phyloP scores from a whole-genome alignment of 2,329 filamentous ascomycete species.

The Leptographium wingfieldii region DNA sequence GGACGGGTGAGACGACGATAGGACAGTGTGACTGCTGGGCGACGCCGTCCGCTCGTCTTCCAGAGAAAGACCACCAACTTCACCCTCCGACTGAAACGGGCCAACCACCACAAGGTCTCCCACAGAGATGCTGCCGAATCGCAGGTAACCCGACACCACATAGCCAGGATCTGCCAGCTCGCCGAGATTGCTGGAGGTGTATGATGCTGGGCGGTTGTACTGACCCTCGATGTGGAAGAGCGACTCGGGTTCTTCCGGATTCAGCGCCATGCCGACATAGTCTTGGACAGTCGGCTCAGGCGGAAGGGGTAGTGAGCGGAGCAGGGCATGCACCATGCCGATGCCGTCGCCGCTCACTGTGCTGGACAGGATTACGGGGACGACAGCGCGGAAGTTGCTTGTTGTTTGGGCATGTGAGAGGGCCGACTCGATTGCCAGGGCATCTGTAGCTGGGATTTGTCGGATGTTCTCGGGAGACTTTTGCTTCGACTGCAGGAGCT shows the following conservation, averaged over 20 bases:
- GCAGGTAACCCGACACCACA: conserved; percentile 76
- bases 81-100: conserved; percentile 53
- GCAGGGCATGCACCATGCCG: conserved; percentile 65
- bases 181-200: conserved; percentile 32
- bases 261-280: conserved; percentile 40
- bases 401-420: conserved; percentile 36
- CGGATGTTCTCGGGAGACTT: conserved; percentile 33
- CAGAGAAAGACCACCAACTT: conserved; percentile 32
- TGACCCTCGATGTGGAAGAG: conserved; percentile 88
- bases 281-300: conserved; percentile 38
- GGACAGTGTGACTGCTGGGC: conserved; percentile 30
- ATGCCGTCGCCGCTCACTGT: conserved; percentile 76
- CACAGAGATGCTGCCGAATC: conserved; percentile 64
- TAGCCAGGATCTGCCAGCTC: conserved; percentile 39
- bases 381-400: conserved; percentile 33
- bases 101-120: conserved; percentile 71
- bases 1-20: conserved; percentile 40
- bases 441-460: conserved; percentile 42
- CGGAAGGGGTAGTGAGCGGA: conserved; percentile 63
- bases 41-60: conserved; percentile 33
- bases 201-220: conserved; percentile 60
- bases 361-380: conserved; percentile 82
- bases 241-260: conserved; percentile 46
- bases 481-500: conserved; percentile 52
- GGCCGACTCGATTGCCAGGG: conserved; percentile 42